These are phyloP conservation scores for Agaricales sp. DNA, from an alignment of 1,284 basidiomycete species.

Conservation along the genomic window DNA sequence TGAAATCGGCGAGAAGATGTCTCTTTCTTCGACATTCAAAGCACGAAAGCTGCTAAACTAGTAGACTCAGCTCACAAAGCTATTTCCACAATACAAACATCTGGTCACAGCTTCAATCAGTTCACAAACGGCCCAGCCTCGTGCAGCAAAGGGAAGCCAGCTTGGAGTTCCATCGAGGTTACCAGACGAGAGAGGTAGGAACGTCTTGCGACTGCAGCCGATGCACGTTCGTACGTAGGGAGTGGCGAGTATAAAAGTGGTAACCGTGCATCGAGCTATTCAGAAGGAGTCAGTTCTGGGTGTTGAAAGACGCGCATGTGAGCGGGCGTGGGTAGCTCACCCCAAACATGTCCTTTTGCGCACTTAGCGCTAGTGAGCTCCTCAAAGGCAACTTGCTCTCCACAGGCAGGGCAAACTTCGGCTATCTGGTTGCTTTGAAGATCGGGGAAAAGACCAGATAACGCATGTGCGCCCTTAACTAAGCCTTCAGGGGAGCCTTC, in stretches of 20 bases:
- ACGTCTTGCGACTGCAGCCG: slow-evolving; percentile 61
- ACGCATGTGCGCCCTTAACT: slow-evolving; percentile 34
- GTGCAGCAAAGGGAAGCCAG: slow-evolving; percentile 35
- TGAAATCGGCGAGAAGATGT: no score
- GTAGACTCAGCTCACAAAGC: slow-evolving; percentile 32
- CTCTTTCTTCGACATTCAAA: no score
- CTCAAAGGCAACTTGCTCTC: slow-evolving; percentile 40
- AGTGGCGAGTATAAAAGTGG: slow-evolving; percentile 60
- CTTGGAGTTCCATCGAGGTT: slow-evolving; percentile 14
- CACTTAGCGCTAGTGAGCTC: slow-evolving; percentile 51
- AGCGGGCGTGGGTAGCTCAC: no score
- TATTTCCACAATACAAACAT: slow-evolving; percentile 61
- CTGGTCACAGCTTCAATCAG: slow-evolving; percentile 51
- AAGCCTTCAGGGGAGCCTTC: slow-evolving; percentile 40
- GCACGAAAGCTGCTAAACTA: no score
- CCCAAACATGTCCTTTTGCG: slow-evolving; percentile 57
- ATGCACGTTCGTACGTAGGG: slow-evolving; percentile 59
- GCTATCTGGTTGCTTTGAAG: slow-evolving; percentile 26
- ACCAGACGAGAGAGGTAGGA: slow-evolving; percentile 37
- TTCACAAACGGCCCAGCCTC: slow-evolving; percentile 54
- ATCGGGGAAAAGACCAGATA: slow-evolving; percentile 23
- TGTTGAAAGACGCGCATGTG: slow-evolving; percentile 6
- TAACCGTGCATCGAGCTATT: slow-evolving; percentile 59
- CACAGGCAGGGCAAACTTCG: slow-evolving; percentile 64
- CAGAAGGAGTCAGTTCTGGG: slow-evolving; percentile 10